Evolutionary conservation across 805 yeast genomes (phyloP).

Genomic region (Spencermartinsiella europaea): DNA sequence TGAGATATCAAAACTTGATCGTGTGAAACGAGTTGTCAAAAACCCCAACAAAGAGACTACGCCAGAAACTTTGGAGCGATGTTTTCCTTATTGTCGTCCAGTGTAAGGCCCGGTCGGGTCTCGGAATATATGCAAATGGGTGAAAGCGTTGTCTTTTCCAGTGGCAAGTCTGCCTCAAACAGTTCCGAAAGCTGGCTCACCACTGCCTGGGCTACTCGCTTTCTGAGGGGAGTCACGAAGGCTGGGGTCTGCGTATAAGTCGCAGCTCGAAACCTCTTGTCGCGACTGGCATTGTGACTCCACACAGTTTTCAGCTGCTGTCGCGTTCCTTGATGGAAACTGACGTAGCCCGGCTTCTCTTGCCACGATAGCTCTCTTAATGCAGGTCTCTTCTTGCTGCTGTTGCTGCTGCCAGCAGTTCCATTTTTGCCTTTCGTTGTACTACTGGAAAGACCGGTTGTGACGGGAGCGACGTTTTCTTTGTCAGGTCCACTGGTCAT

Average conservation of each 20-base stretch:
- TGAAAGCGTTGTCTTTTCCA: background rate
- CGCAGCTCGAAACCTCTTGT: background rate
- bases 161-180: background rate
- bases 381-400: background rate
- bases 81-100: slow-evolving; percentile 9
- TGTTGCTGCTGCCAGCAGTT: no score
- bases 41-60: no score
- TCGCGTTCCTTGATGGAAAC: background rate
- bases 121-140: background rate
- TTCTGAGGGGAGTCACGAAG: slow-evolving; percentile 12
- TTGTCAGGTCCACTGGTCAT: no score
- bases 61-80: slow-evolving; percentile 5
- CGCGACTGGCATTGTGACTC: background rate
- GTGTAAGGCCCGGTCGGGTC: background rate
- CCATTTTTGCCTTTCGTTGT: no score
- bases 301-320: background rate
- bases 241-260: slow-evolving; percentile 27
- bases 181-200: background rate
- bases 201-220: slow-evolving; percentile 1
- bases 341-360: background rate
- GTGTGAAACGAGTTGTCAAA: no score
- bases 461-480: background rate
- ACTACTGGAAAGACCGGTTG: no score
- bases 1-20: no score
- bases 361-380: background rate